Evolutionary conservation across 495 filamentous ascomycete species (phyloP).

Genomic region (Aspergillus nanangensis): DNA sequence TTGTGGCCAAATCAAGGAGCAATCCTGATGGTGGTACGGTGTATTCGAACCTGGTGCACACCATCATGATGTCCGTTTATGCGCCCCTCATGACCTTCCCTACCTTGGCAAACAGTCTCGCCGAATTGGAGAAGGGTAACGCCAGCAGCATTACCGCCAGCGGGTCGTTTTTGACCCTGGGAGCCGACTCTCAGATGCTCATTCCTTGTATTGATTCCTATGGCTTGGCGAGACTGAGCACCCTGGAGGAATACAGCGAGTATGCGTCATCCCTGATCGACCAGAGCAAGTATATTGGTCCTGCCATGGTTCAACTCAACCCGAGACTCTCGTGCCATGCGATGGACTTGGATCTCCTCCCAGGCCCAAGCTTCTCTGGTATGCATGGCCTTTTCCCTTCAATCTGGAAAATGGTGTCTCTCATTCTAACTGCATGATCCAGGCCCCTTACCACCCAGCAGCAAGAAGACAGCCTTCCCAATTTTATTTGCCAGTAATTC

Average conservation of each 20-base stretch:
- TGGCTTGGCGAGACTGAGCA: not conserved
- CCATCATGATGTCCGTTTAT: slow-evolving; percentile 11
- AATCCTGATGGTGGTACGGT: slow-evolving; percentile 35
- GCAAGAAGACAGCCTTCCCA: slow-evolving; percentile 36
- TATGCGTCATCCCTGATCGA: not conserved
- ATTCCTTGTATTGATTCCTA: slow-evolving; percentile 11
- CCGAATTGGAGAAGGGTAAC: slow-evolving; percentile 7
- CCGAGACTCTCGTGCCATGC: not conserved
- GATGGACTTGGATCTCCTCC: not conserved
- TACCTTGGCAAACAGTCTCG: slow-evolving; percentile 9
- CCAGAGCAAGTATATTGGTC: slow-evolving; percentile 12
- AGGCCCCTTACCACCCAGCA: slow-evolving; percentile 3
- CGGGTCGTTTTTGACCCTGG: not conserved
- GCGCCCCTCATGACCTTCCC: slow-evolving; percentile 11
- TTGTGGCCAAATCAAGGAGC: slow-evolving; percentile 27
- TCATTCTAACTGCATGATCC: slow-evolving; percentile 6
- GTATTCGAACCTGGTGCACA: slow-evolving; percentile 25
- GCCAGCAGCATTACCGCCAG: slow-evolving; percentile 2
- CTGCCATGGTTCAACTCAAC: slow-evolving; percentile 3
- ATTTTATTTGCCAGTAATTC: slow-evolving; percentile 47
- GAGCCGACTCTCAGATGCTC: not conserved
- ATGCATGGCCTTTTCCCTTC: not conserved
- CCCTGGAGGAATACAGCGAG: not conserved
- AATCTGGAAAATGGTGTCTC: slow-evolving; percentile 7
- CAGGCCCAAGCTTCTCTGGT: not conserved